Evolutionary conservation across 2,329 filamentous ascomycete genomes (phyloP).

Genomic region (Shiraia bambusicola): DNA sequence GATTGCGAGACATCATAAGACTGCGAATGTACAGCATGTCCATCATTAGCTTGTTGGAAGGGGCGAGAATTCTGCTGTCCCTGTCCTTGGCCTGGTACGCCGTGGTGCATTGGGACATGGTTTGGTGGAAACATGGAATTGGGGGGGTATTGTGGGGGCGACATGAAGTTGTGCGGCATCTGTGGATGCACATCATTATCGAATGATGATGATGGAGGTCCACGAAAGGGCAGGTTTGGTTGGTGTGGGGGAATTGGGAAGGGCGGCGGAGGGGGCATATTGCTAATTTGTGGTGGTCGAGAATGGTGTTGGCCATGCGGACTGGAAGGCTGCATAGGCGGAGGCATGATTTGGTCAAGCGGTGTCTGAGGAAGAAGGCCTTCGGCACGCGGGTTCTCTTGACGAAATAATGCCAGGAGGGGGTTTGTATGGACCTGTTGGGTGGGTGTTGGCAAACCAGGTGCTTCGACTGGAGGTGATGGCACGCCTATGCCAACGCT

Average conservation of each 20-base stretch:
- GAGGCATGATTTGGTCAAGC: slow-evolving; percentile 55
- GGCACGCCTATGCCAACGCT: slow-evolving; percentile 46
- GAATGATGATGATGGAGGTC: slow-evolving; percentile 21
- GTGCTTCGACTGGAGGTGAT: slow-evolving; percentile 40
- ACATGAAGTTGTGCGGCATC: slow-evolving; percentile 24
- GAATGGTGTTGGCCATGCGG: slow-evolving; percentile 58
- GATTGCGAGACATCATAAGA: slow-evolving; percentile 34
- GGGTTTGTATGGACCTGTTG: slow-evolving; percentile 42
- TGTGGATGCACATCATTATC: slow-evolving; percentile 28
- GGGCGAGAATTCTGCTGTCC: slow-evolving; percentile 9
- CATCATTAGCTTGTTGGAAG: slow-evolving; percentile 24
- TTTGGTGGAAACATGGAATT: slow-evolving; percentile 1
- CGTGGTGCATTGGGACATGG: slow-evolving; percentile 7
- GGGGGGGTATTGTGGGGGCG: slow-evolving; percentile 11
- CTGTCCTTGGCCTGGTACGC: slow-evolving; percentile 23
- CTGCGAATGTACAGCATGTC: slow-evolving; percentile 17
- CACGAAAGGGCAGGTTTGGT: slow-evolving; percentile 32
- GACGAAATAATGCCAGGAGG: slow-evolving; percentile 58
- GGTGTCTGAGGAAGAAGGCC: slow-evolving; percentile 47
- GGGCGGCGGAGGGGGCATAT: slow-evolving; percentile 52
- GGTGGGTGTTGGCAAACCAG: slow-evolving; percentile 28
- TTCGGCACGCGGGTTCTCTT: slow-evolving; percentile 19
- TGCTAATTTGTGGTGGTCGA: slow-evolving; percentile 53
- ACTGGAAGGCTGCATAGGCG: slow-evolving; percentile 57
- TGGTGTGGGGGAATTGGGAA: slow-evolving; percentile 50